Percentiles rank a stretch among this genome's conserved stretches.
phyloP scores from a whole-genome alignment of 2,329 filamentous ascomycete genomes.

The Graphilbum fragrans region DNA sequence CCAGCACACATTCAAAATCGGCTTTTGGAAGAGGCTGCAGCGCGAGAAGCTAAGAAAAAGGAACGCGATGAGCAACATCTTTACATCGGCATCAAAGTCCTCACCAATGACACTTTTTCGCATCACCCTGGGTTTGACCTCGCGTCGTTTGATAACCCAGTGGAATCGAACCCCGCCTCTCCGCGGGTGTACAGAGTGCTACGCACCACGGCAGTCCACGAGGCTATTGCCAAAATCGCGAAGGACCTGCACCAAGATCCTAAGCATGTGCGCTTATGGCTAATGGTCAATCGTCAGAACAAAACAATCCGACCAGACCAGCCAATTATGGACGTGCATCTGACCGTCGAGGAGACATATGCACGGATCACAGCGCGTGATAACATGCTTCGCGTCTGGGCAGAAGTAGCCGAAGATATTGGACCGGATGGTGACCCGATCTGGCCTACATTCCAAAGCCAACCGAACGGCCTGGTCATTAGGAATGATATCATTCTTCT shows the following conservation, averaged over 20 bases:
- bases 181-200: constrained; percentile 64
- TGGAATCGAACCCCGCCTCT: constrained; percentile 47
- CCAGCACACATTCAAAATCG: constrained; percentile 68
- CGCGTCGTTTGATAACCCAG: constrained; percentile 51
- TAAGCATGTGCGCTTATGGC: constrained; percentile 71
- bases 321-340: constrained; percentile 64
- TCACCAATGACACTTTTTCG: constrained; percentile 71
- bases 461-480: constrained; percentile 41
- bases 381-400: constrained; percentile 72
- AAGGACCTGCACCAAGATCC: constrained; percentile 56
- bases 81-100: constrained; percentile 74
- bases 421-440: constrained; percentile 54
- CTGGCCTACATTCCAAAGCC: constrained; percentile 55
- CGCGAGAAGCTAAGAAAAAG: constrained; percentile 64
- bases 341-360: constrained; percentile 63
- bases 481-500: constrained; percentile 62
- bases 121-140: constrained; percentile 78
- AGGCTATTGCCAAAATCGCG: constrained; percentile 62
- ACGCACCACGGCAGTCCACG: constrained; percentile 60
- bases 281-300: constrained; percentile 97
- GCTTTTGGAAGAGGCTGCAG: constrained; percentile 70
- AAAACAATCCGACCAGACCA: constrained; percentile 89
- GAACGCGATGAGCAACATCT: constrained; percentile 91
- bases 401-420: constrained; percentile 62
- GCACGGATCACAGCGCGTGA: constrained; percentile 47